phyloP scores from a whole-genome alignment of 306 rosid species.

The Vigna trinervia region DNA sequence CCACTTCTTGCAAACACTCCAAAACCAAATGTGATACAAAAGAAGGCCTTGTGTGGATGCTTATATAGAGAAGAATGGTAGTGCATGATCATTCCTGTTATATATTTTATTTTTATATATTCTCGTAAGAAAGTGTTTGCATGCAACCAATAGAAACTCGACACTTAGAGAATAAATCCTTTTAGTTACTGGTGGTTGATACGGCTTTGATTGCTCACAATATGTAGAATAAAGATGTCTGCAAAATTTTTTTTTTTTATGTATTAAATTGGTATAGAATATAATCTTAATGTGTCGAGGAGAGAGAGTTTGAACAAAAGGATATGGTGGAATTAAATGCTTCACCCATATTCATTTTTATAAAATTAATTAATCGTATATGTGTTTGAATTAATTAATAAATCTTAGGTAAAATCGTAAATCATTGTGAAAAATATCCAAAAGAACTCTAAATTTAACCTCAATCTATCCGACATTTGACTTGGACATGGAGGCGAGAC shows the following conservation, averaged over 20 bases:
- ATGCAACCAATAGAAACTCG: not conserved
- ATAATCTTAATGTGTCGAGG: conserved; percentile 24
- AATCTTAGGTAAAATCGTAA: not conserved
- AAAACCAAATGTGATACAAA: conserved; percentile 30
- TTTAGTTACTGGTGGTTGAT: not conserved
- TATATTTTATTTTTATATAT: conserved; percentile 1
- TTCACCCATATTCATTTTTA: not conserved
- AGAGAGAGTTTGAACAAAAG: not conserved
- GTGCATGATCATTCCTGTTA: conserved; percentile 1
- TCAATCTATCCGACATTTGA: too few species aligned
- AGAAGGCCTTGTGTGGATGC: conserved; percentile 7
- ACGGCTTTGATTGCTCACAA: not conserved
- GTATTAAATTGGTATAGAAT: conserved; percentile 34
- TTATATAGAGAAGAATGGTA: conserved; percentile 42
- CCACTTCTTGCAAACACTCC: conserved; percentile 43
- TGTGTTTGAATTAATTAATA: not conserved
- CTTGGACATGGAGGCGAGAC: too few species aligned
- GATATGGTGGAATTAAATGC: conserved; percentile 22
- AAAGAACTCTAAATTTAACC: too few species aligned
- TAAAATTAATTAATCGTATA: not conserved
- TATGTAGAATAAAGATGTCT: conserved; percentile 21
- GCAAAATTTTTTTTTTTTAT: not conserved
- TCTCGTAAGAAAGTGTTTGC: conserved; percentile 19
- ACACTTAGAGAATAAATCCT: not conserved
- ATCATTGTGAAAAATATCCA: not conserved